phyloP scores from a whole-genome alignment of 441 rosid genomes.

The Pelargonium cotyledonis region DNA sequence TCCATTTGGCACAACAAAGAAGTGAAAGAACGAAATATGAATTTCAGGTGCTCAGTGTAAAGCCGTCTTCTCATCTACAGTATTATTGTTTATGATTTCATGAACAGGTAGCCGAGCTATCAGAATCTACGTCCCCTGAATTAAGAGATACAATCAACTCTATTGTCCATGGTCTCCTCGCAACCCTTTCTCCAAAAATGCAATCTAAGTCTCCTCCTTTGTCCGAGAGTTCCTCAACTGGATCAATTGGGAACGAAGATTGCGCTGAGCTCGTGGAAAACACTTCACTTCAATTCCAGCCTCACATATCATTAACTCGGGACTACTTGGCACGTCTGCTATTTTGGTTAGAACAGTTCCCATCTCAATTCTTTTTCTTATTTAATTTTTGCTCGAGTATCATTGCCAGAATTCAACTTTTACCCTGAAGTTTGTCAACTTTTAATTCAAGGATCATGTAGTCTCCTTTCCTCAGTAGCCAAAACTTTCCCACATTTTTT shows the following conservation, averaged over 20 bases:
- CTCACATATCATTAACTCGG: slow-evolving; percentile 62
- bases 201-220: slow-evolving; percentile 61
- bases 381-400: neutral
- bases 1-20: neutral
- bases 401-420: too few relatives aligned
- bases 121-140: slow-evolving; percentile 75
- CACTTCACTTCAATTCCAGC: slow-evolving; percentile 78
- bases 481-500: too few relatives aligned
- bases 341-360: slow-evolving; percentile 60
- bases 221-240: slow-evolving; percentile 44
- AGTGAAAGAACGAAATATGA: neutral
- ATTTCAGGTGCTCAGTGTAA: neutral
- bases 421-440: neutral
- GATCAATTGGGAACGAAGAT: slow-evolving; percentile 47
- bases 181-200: slow-evolving; percentile 83
- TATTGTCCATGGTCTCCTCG: slow-evolving; percentile 84
- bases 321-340: slow-evolving; percentile 90
- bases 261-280: slow-evolving; percentile 71
- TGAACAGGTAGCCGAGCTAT: slow-evolving; percentile 81
- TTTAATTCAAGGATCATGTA: neutral
- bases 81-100: neutral
- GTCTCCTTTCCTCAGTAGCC: too few relatives aligned
- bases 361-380: neutral
- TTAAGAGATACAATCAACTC: slow-evolving; percentile 66
- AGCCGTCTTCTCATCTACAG: neutral